phyloP scores from a whole-genome alignment of 805 yeast genomes.

The Metschnikowia arizonensis region DNA sequence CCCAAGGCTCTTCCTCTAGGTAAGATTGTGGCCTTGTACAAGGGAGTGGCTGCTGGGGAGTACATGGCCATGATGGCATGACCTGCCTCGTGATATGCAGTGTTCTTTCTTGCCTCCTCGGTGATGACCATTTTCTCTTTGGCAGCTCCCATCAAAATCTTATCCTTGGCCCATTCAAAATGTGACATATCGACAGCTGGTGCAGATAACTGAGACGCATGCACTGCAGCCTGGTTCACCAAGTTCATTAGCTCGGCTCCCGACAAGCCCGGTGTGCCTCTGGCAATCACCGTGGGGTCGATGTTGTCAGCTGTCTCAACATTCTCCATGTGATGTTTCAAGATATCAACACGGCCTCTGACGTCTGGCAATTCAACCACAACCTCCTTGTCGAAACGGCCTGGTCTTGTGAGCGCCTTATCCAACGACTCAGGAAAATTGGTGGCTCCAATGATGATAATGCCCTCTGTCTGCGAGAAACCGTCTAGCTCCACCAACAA shows the following conservation, averaged over 20 bases:
- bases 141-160: slow-evolving; percentile 96
- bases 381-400: slow-evolving; percentile 94
- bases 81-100: slow-evolving; percentile 99
- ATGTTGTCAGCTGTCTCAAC: slow-evolving; percentile 82
- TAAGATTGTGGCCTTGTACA: slow-evolving; percentile 93
- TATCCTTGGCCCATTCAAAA: slow-evolving; percentile 99
- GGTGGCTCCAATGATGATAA: slow-evolving; percentile 96
- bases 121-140: slow-evolving; percentile 96
- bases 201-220: slow-evolving; percentile 91
- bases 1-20: slow-evolving; percentile 98
- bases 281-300: slow-evolving; percentile 84
- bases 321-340: slow-evolving; percentile 86
- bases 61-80: slow-evolving; percentile 97
- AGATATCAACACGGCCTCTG: slow-evolving; percentile 90
- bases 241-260: slow-evolving; percentile 96
- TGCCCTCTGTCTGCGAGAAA: slow-evolving; percentile 85
- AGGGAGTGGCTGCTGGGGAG: slow-evolving; percentile 89
- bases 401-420: slow-evolving; percentile 97
- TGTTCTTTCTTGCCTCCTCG: slow-evolving; percentile 86
- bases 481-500: slow-evolving; percentile 95
- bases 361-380: slow-evolving; percentile 96
- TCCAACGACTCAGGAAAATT: slow-evolving; percentile 96
- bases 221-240: slow-evolving; percentile 96
- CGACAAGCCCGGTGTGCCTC: slow-evolving; percentile 97
- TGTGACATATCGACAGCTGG: slow-evolving; percentile 85